Percentiles rank a stretch among this genome's conserved stretches.
phyloP scores from a whole-genome alignment of 2,329 filamentous ascomycete genomes.

The Cercospora sp. region DNA sequence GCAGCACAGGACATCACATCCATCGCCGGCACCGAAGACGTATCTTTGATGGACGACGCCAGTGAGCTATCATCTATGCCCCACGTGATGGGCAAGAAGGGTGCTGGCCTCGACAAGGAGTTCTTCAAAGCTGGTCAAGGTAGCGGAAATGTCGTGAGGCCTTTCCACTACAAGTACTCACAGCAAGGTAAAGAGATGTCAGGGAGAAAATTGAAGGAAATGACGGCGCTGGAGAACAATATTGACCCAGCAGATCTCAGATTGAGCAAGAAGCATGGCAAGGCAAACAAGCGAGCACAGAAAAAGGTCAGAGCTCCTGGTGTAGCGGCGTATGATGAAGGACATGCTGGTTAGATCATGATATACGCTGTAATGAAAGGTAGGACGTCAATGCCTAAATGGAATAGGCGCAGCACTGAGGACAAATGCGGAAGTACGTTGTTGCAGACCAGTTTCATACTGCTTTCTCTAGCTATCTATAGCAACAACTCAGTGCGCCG shows the following conservation, averaged over 20 bases:
- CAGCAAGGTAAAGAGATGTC: slow-evolving; percentile 81
- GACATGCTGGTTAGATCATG: slow-evolving; percentile 10
- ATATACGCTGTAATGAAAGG: neutral
- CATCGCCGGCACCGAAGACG: slow-evolving; percentile 40
- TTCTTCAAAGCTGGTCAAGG: slow-evolving; percentile 75
- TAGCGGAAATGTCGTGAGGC: slow-evolving; percentile 67
- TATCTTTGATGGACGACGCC: slow-evolving; percentile 46
- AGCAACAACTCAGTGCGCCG: neutral
- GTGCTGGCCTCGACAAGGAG: slow-evolving; percentile 75
- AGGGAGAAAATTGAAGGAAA: slow-evolving; percentile 77
- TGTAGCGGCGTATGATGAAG: slow-evolving; percentile 26
- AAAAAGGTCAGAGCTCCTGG: slow-evolving; percentile 34
- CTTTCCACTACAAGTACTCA: slow-evolving; percentile 88
- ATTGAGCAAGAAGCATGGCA: slow-evolving; percentile 87
- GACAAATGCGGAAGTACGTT: neutral
- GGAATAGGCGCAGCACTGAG: neutral
- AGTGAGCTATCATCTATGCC: neutral
- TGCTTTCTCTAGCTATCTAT: neutral
- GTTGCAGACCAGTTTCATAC: neutral
- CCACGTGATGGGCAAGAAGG: slow-evolving; percentile 67
- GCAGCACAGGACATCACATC: slow-evolving; percentile 47
- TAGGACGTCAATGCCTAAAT: neutral
- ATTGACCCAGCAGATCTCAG: slow-evolving; percentile 77
- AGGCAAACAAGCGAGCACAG: slow-evolving; percentile 63
- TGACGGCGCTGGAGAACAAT: slow-evolving; percentile 81